Base-by-base conservation (phyloP, 441 rosid genomes). In the Metrosideros polymorpha region DNA sequence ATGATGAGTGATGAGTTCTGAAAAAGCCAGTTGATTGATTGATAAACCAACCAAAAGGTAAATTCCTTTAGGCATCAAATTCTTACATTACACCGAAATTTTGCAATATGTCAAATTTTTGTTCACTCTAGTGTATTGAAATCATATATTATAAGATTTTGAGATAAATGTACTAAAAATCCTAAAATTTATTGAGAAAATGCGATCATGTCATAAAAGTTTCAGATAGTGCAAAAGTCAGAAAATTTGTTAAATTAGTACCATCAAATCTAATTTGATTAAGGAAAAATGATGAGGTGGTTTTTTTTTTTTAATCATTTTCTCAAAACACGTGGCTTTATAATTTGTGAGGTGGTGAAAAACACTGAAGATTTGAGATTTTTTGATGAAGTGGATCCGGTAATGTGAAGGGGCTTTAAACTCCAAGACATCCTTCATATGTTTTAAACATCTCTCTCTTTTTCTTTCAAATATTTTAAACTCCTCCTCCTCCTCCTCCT, bases 121-220 rank as follows among this genome's bases (percentile, higher is more conserved):
- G 71, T 59, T 59, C 22, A 29, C 39, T 59, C 5, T 1, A 59
- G 35, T 7, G 10, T 35, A 29, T 14, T 7, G 3, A 59, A 2
- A 59, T 59, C 35, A 59, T 29, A 59, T 29, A 29, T 59, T 3
- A 59, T 4, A 29, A 59, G 6, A 59, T 6, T 0, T 29, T 15
- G 2, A 0, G 0, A 14, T 57, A 29, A 59, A 19, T 32, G 3
- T 5, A 3, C 1, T 15, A 1, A 2, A 59, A 59, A 59, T 59
- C 0, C 1, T 59, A 59, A n/a, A 13, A 59, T 0, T n/a, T 0
- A 59, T 4, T 14, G 3, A 14, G 0, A 59, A 59, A 14, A 22
- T 18, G 9, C 19, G 6, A 3, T 59, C 10, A 0, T 14, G 10
- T 59, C 0, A 1, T 29, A 7, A 59, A 27, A 13, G 12, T 49